A percentile compares a stretch with the other conserved stretches of the same genome.
These are phyloP conservation scores for Tieghemostelium lacteum DNA, from an alignment of 78 protist species.

Conservation along the genomic window DNA sequence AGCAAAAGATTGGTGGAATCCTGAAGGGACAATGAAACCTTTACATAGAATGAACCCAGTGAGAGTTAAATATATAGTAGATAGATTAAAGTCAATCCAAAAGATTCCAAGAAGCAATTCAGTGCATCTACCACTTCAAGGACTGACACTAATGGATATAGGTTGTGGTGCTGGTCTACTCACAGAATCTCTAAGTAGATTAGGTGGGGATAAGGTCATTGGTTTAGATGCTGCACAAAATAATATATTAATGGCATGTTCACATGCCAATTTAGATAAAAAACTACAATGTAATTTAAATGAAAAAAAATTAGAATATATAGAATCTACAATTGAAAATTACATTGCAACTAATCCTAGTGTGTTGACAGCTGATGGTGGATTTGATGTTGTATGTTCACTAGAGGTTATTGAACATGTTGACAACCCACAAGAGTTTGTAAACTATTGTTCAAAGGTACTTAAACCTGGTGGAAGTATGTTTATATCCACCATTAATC, in stretches of 20 bases:
- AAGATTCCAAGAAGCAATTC: neutral
- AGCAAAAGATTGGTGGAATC: constrained; percentile 77
- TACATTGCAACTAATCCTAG: neutral
- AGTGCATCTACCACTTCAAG: constrained; percentile 11
- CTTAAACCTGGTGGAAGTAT: constrained; percentile 76
- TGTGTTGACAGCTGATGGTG: neutral
- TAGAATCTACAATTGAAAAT: constrained; percentile 47
- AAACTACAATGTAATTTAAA: constrained; percentile 8
- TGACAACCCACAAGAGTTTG: constrained; percentile 58
- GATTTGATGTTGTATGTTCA: constrained; percentile 50
- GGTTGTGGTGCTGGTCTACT: constrained; percentile 79
- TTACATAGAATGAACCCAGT: constrained; percentile 76
- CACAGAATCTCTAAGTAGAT: constrained; percentile 61
- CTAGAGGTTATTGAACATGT: constrained; percentile 78
- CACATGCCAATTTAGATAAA: constrained; percentile 40
- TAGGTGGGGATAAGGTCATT: constrained; percentile 48
- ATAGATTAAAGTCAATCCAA: neutral
- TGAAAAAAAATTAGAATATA: neutral
- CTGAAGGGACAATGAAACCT: constrained; percentile 67
- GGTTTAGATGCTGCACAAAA: constrained; percentile 73
- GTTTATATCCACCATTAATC: constrained; percentile 66
- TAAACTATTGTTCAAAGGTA: constrained; percentile 4
- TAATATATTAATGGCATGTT: constrained; percentile 49
- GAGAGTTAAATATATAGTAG: constrained; percentile 51
- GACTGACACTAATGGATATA: constrained; percentile 47